Base-by-base conservation (phyloP, 345 rosid genomes). In the Aquilaria yunnanensis region DNA sequence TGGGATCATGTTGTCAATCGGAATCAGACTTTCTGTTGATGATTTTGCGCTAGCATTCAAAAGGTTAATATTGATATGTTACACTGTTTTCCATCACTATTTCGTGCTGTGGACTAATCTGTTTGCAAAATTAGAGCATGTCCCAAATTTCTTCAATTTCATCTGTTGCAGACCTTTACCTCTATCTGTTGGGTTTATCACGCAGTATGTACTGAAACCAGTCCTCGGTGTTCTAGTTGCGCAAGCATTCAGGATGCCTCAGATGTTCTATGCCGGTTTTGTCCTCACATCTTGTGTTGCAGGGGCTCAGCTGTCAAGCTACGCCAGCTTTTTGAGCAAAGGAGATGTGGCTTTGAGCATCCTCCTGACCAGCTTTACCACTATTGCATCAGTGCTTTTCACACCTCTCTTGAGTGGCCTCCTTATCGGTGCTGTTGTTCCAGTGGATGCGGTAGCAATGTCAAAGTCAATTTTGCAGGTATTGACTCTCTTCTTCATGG, bases 401-500 rank as follows among this genome's bases (percentile, higher is more conserved):
- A 84, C 93, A 1, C 93, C 93, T 65, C 74, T 82, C 51, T 66
- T 86, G 59, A 80, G 85, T 0, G 89, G 89, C 60, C 84, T 84
- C 76, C 82, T 92, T 16, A 92, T 92, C 50, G 98, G 98, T 32
- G 84, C 97, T 14, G 94, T 93, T 57, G 89, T 93, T 64, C 98
- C 97, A 0, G 98, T 93, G 65, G 90, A 93, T 75, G 92, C 92
- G n/a, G 37, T 88, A 55, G 98, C 98, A 14, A 93, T 93, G 97
- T 84, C 98, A 9, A 93, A 80, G 80, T 90, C 97, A 47, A 93
- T 93, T 69, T 73, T 93, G 70, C 97, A 93, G 92, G 98, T 92
- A 75, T 12, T 12, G 32, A 43, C 33, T 32, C 51, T 33, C 60
- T 71, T 47, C 32, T 33, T 52, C 58, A 57, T 53, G 47, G 16